Evolutionary conservation across 257 asterid genomes (phyloP), one percentile per base, ranked within the genome.

Genomic region (Gardenia jasminoides): DNA sequence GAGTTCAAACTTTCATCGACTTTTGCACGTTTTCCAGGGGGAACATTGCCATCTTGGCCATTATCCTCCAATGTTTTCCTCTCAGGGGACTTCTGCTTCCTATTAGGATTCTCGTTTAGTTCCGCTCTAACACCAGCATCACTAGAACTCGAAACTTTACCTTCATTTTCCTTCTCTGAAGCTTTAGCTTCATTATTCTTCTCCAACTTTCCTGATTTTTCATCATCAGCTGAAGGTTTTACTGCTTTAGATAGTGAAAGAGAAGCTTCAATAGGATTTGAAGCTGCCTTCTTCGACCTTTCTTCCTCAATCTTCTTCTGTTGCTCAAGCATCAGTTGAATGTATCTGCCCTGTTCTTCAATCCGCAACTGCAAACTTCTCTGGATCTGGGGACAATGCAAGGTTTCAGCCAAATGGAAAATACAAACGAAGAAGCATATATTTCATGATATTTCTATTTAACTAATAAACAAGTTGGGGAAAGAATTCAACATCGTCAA

Each of bases 281-380:
- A 72, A 6, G 88, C 75, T 6, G 89, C 75, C 20, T 87, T 67
- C 77, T 87, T 86, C 69, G 67, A 43, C 80, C 88, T 90, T 22
- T 85, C 88, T 80, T 89, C 89, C 83, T 87, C 97, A 84, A 90
- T 87, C 83, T 83, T 86, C 78, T 80, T 84, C 75, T 92, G 97
- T 83, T 87, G 93, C 86, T 93, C 94, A 20, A 93, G 88, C 86
- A 93, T 93, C 90, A 84, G 85, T 75, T 89, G 95, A 56, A 93
- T 93, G 81, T 83, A 88, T 82, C 79, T 90, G 58, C 95, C 98
- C 80, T 92, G 98, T 78, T 93, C 97, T 86, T 93, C 98, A 11
- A 93, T 93, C 81, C 92, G 89, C 81, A 93, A 68, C 83, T 93
- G 98, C 85, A 93, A 87, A 75, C 85, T 90, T 78, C 98, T 87